Evolutionary conservation across 768 basidiomycete species (phyloP), one percentile per base, ranked within the genome.

Genomic region (Suillus subaureus): DNA sequence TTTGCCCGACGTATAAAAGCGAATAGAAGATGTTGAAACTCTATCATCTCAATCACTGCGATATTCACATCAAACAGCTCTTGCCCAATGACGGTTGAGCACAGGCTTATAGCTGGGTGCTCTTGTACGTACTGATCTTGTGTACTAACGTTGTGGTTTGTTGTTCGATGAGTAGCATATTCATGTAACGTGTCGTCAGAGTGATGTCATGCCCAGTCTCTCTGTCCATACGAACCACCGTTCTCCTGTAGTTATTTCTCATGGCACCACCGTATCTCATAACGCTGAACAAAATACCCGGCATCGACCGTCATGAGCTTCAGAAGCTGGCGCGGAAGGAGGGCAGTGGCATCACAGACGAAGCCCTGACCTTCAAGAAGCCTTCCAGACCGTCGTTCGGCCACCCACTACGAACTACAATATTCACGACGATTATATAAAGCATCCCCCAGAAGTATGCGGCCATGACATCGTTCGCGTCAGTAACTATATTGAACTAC

Each of bases 391-490:
- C 13, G 73, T 77, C 45, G 69, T 61, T 40, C 69, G 67, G 1
- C 75, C 78, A 0, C 43, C 54, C 13, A 73, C 73, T 15, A 69
- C 72, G 3, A 68, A 75, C 49, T 75, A 72, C 31, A 72, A 80
- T 63, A 77, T 80, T 43, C 70, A 79, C 64, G 75, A 79, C n/a
- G 73, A 79, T 58, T 79, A 72, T 64, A 58, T 76, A 31, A 67
- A 64, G 40, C 49, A 77, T 47, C 74, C 78, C 45, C 78, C 78
- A 39, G 62, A 72, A 55, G 78, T 76, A 62, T 63, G 73, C 65
- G 11, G 16, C 6, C 12, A 18, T 39, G 15, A 39, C 37, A 7
- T 28, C 11, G 18, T 42, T 18, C 28, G 11, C 12, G 12, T 42
- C 18, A 60, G 58, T 40, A 21, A 21, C 9, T 28, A 9, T 42